Evolutionary conservation across 129 eudicot genomes (phyloP).

Genomic region (Erigeron canadensis): DNA sequence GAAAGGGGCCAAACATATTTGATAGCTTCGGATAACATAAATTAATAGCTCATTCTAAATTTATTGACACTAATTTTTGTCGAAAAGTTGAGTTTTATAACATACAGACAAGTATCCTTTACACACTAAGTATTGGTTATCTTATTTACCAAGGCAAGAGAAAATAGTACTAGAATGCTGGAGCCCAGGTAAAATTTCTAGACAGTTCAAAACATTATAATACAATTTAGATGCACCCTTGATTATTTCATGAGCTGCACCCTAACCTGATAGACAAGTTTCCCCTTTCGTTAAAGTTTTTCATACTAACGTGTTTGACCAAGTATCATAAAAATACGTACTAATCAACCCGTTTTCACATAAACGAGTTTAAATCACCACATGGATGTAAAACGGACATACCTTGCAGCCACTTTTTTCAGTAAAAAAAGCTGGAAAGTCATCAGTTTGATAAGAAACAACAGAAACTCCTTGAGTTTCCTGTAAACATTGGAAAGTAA

Average conservation of each 20-base stretch:
- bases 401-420: conserved; percentile 90
- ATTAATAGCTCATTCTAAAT: not conserved
- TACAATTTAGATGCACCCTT: not conserved
- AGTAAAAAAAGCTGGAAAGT: conserved; percentile 89
- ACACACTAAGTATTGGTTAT: not conserved
- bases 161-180: not conserved
- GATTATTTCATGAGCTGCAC: not conserved
- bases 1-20: not conserved
- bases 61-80: not conserved
- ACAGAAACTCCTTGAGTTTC: conserved; percentile 98
- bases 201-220: not conserved
- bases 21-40: not conserved
- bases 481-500: conserved; percentile 37
- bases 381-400: conserved; percentile 6
- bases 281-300: not conserved
- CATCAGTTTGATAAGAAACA: conserved; percentile 77
- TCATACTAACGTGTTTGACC: not conserved
- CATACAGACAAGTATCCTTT: not conserved
- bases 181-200: not conserved
- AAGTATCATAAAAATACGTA: too few relatives aligned
- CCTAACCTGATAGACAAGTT: conserved; percentile 9
- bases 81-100: not conserved
- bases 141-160: not conserved
- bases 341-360: conserved; percentile 1
- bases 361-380: not conserved